Base-by-base conservation (phyloP, 352 stramenopile genomes). In the Phytophthora cactorum region DNA sequence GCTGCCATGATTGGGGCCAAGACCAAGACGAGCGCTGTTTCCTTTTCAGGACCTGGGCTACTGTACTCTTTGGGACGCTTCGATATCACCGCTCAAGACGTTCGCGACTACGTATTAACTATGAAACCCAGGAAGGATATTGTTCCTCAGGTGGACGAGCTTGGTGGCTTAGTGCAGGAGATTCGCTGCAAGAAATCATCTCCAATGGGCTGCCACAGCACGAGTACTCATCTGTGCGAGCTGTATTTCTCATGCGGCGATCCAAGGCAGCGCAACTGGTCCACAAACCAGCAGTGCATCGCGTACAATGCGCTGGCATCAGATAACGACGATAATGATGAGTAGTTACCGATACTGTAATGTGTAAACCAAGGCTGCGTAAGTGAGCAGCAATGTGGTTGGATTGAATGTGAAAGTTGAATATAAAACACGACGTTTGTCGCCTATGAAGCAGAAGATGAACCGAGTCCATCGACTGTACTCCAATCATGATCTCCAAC, bases 41-140 rank as follows among this genome's bases (percentile, higher is more conserved):
- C 84, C 11, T 91, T 94, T 60, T 93, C 86, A 4, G 84, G 86
- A 1, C 86, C 86, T 3, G 86, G 86, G 0, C 66, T 93, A 14
- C 58, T 93, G 3, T 94, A 92, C 68, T 89, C 82, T 38, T 74
- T 87, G 63, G 84, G 80, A 5, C 84, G 86, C 41, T 94, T 94
- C 46, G 81, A 76, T 55, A 68, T 94, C 31, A 67, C 81, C 2
- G 69, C 77, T 31, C 74, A 77, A 25, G 84, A 89, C 49, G 71
- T 94, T 49, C 81, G 84, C 22, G 82, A 94, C 68, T 89, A 92
- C 44, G 86, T 94, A 59, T 52, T 94, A 58, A 93, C 86, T 27
- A 86, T 94, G 72, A 94, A 93, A 45, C 82, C 86, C 0, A 70
- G 78, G 44, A 91, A 85, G 38, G 86, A 94, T 63, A 94, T 94